Conservation (phyloP, 495 filamentous ascomycete species). For the Talaromyces ruber region DNA sequence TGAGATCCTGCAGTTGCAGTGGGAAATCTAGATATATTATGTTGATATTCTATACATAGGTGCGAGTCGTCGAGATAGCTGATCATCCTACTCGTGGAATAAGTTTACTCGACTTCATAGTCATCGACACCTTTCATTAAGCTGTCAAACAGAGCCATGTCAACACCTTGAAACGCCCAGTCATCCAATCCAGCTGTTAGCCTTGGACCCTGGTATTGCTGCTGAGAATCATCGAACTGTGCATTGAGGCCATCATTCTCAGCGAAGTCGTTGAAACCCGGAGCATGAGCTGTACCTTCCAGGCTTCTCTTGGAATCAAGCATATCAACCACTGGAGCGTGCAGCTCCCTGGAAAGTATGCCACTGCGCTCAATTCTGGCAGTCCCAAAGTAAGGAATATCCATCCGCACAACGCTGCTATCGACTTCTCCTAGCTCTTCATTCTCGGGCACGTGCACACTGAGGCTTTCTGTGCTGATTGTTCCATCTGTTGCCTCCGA, state of each 20-base stretch:
- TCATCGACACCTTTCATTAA: conserved; percentile 10
- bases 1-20: not conserved
- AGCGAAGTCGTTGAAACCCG: not conserved
- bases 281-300: not conserved
- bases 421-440: conserved; percentile 6
- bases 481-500: conserved; percentile 9
- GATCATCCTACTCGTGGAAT: too few species aligned
- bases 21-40: not conserved
- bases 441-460: conserved; percentile 7
- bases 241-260: not conserved
- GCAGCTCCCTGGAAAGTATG: not conserved
- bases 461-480: conserved; percentile 5
- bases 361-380: conserved; percentile 14
- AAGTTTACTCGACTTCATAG: too few species aligned
- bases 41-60: not conserved
- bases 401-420: conserved; percentile 11
- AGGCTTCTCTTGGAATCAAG: not conserved
- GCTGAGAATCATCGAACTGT: not conserved
- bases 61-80: not conserved
- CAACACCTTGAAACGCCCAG: conserved; percentile 21
- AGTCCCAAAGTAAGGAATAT: conserved; percentile 27
- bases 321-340: not conserved
- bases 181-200: conserved; percentile 11
- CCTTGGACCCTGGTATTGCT: not conserved
- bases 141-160: conserved; percentile 19